Evolutionary conservation across 139 green algal species (phyloP).

Genomic region (Deuterostichococcus epilithicus): DNA sequence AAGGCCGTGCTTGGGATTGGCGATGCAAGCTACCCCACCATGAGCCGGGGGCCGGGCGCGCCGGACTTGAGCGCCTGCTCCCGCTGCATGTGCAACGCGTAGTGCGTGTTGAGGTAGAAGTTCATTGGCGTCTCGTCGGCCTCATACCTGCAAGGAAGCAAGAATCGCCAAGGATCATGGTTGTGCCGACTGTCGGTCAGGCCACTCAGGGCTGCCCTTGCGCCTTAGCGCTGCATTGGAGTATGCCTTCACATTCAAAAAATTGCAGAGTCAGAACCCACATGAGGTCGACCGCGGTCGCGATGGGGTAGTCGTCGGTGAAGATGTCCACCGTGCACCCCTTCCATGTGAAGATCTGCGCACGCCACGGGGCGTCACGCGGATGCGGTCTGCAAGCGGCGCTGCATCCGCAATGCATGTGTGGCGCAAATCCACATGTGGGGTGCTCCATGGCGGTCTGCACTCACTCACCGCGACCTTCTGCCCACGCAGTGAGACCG

Average conservation of each 20-base stretch:
- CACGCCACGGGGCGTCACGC: neutral
- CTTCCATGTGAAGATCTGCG: slow-evolving; percentile 76
- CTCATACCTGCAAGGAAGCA: slow-evolving; percentile 56
- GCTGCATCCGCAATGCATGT: neutral
- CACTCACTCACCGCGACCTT: slow-evolving; percentile 68
- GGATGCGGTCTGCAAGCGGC: neutral
- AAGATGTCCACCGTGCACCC: slow-evolving; percentile 56
- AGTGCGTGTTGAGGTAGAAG: slow-evolving; percentile 78
- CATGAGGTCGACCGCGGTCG: slow-evolving; percentile 45
- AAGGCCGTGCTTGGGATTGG: too few species aligned
- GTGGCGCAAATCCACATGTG: neutral
- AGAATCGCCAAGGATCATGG: neutral
- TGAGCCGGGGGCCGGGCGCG: slow-evolving; percentile 22
- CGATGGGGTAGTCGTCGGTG: slow-evolving; percentile 21
- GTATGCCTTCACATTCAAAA: neutral
- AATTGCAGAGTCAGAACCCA: slow-evolving; percentile 26
- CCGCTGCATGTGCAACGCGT: slow-evolving; percentile 51
- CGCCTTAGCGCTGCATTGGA: neutral
- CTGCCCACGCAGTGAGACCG: slow-evolving; percentile 50
- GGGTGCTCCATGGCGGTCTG: slow-evolving; percentile 3
- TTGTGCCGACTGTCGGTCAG: neutral
- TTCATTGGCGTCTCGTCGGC: slow-evolving; percentile 79
- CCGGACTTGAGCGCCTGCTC: slow-evolving; percentile 29
- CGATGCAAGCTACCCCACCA: too few species aligned
- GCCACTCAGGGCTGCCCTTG: neutral